Conservation (phyloP, 306 rosid species). For the Dryas alaskensis region DNA sequence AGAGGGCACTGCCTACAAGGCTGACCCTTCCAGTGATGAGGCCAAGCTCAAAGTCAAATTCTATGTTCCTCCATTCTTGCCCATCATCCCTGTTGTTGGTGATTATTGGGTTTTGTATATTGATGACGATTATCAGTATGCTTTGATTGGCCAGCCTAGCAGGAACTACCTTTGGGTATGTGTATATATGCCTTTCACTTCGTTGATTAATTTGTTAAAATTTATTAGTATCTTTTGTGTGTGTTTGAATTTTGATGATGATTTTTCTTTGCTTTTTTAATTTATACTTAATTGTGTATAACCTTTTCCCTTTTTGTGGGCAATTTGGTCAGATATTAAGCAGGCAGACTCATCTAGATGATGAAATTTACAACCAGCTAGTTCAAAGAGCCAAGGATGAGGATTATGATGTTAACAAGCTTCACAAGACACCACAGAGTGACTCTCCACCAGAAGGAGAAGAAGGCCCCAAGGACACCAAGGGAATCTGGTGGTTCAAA, state of each 20-base stretch:
- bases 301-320: not conserved
- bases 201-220: too few relatives aligned
- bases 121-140: constrained; percentile 67
- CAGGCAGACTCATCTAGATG: constrained; percentile 58
- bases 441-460: constrained; percentile 60
- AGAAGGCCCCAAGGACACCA: constrained; percentile 60
- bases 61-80: constrained; percentile 77
- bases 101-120: constrained; percentile 84
- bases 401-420: constrained; percentile 86
- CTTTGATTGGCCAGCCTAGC: constrained; percentile 73
- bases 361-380: constrained; percentile 55
- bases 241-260: not conserved
- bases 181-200: too few relatives aligned
- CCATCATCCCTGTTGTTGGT: constrained; percentile 70
- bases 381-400: constrained; percentile 53
- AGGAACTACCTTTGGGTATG: constrained; percentile 84
- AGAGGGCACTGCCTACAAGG: constrained; percentile 73
- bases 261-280: not conserved
- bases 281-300: too few relatives aligned
- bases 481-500: constrained; percentile 80
- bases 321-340: constrained; percentile 46
- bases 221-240: not conserved
- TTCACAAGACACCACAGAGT: constrained; percentile 81
- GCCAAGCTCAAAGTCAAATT: constrained; percentile 90
- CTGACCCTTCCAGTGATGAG: constrained; percentile 67